Percentiles rank a stretch among this genome's conserved stretches.
phyloP scores from a whole-genome alignment of 345 rosid genomes.

The Draba incana region DNA sequence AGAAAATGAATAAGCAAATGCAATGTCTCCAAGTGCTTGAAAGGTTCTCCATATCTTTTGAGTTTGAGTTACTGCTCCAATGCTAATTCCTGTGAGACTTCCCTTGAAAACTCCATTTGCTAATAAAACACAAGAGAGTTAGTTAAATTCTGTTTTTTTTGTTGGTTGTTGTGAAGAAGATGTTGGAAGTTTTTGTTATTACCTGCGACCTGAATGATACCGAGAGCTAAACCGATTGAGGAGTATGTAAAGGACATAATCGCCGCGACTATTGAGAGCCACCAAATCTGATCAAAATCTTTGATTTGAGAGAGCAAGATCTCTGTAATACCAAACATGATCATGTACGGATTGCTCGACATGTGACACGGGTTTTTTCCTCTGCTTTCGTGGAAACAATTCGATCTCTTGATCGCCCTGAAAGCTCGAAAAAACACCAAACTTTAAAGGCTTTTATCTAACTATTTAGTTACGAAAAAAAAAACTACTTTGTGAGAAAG shows the following conservation, averaged over 20 bases:
- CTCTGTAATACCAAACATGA: slow-evolving; percentile 67
- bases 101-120: slow-evolving; percentile 60
- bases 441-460: background rate
- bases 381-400: slow-evolving; percentile 72
- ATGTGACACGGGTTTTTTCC: slow-evolving; percentile 62
- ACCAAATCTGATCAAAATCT: slow-evolving; percentile 80
- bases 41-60: slow-evolving; percentile 83
- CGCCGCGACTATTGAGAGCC: slow-evolving; percentile 90
- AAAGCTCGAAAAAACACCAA: background rate
- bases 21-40: slow-evolving; percentile 89
- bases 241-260: slow-evolving; percentile 96
- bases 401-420: slow-evolving; percentile 83
- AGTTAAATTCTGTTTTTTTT: background rate
- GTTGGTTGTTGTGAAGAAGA: background rate
- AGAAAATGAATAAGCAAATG: slow-evolving; percentile 83
- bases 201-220: slow-evolving; percentile 71
- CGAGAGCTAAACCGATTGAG: slow-evolving; percentile 79
- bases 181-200: background rate
- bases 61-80: slow-evolving; percentile 61
- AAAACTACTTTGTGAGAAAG: slow-evolving; percentile 1
- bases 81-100: slow-evolving; percentile 73
- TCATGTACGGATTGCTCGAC: slow-evolving; percentile 80
- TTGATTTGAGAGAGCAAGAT: slow-evolving; percentile 79
- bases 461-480: background rate
- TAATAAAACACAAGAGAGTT: slow-evolving; percentile 37